Base-by-base conservation (phyloP, 768 basidiomycete species). In the Melanogaster broomeanus region DNA sequence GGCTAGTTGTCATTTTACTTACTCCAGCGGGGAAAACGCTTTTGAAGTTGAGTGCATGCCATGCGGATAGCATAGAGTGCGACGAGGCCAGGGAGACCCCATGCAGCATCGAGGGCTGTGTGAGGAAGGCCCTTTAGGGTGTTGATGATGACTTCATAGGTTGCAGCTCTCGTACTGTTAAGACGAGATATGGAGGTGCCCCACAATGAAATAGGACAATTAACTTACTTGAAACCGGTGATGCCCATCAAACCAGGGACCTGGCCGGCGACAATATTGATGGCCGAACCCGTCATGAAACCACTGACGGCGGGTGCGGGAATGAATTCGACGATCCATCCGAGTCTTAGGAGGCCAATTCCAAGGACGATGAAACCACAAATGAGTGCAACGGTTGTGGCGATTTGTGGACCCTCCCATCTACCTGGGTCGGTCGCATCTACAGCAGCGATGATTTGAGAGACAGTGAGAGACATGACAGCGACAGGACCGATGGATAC, bases 401-500 rank as follows among this genome's bases (percentile, higher is more conserved):
- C 97, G 52, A 99, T 98, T 50, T 84, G 75, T 2, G 89, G 85
- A 1, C 74, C 76, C 4, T 71, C 59, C 82, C 84, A 96, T 59
- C 75, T 62, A n/a, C 70, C 72, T 1, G 82, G 85, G 59, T 84
- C 72, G 10, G 66, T 60, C 0, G 73, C 61, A 39, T 87, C 62
- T 46, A 97, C 82, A 31, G 79, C 69, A 13, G 77, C 73, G 64
- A 98, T 90, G 57, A 98, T 84, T 66, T 91, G 84, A 8, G 91
- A 80, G 16, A 85, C 83, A 18, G 90, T 88, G 45, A 97, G 79
- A 2, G 93, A 95, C 94, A 99, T 97, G 66, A 99, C 96, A 8
- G 97, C 96, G 59, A 98, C 96, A 2, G 97, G 97, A 44, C 97
- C 97, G 59, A 99, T 98, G n/a, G 93, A 95, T 37, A 99, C 91